phyloP scores from a whole-genome alignment of 768 basidiomycete species.

The Xanthoconium stramineum region DNA sequence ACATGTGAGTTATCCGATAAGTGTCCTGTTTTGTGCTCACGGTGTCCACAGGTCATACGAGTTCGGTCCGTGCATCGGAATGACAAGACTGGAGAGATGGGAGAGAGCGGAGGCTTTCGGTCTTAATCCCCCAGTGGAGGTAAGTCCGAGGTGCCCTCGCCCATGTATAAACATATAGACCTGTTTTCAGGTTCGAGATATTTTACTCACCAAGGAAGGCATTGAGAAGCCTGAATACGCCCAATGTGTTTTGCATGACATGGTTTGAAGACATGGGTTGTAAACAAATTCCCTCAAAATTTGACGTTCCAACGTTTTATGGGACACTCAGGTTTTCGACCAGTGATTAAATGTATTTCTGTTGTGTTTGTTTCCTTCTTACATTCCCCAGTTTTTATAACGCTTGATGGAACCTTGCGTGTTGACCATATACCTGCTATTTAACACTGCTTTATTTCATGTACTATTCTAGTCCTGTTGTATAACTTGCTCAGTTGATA shows the following conservation, averaged over 20 bases:
- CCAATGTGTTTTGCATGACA: constrained; percentile 58
- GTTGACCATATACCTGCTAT: constrained; percentile 4
- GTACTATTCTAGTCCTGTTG: neutral
- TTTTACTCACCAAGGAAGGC: constrained; percentile 70
- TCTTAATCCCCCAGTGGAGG: constrained; percentile 76
- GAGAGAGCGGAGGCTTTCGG: constrained; percentile 77
- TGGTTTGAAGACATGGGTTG: constrained; percentile 25
- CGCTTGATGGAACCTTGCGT: neutral
- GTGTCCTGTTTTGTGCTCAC: constrained; percentile 1
- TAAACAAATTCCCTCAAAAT: neutral
- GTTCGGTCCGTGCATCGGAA: constrained; percentile 77
- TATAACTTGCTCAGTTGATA: neutral
- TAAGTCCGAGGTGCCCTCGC: constrained; percentile 29
- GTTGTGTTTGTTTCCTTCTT: neutral
- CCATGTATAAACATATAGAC: neutral
- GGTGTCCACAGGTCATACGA: constrained; percentile 57
- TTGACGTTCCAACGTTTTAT: neutral
- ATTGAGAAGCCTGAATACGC: constrained; percentile 48
- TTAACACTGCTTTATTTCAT: neutral
- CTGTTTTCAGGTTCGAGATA: constrained; percentile 63
- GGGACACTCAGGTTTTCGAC: neutral
- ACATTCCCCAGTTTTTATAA: neutral
- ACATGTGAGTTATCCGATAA: constrained; percentile 47
- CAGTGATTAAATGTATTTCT: neutral
- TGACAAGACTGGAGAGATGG: constrained; percentile 85